phyloP scores from a whole-genome alignment of 2,329 filamentous ascomycete genomes.

The Immersiporthe knoxdaviesiana region DNA sequence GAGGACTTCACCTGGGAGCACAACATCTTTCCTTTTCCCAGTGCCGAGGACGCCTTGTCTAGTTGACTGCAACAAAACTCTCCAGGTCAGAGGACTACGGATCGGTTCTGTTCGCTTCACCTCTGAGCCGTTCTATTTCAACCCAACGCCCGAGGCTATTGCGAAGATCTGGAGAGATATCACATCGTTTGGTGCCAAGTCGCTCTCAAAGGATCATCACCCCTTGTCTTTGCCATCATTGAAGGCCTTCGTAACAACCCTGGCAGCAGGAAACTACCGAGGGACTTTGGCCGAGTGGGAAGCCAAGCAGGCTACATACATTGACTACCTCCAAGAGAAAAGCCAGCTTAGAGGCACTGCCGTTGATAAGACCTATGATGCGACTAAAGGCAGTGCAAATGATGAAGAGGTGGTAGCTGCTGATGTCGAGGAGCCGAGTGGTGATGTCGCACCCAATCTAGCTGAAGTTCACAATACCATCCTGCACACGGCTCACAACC shows the following conservation, averaged over 20 bases:
- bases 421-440: neutral
- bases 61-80: neutral
- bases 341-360: neutral
- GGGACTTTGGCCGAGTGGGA: neutral
- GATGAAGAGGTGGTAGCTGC: neutral
- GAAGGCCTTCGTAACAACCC: neutral
- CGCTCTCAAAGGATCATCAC: neutral
- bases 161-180: neutral
- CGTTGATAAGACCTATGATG: neutral
- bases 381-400: neutral
- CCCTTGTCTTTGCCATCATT: neutral
- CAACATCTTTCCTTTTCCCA: neutral
- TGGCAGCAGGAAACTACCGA: neutral
- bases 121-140: neutral
- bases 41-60: neutral
- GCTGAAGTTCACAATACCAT: neutral
- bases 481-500: neutral
- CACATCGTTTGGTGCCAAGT: neutral
- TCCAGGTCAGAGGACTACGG: neutral
- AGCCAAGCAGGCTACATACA: neutral
- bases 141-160: neutral
- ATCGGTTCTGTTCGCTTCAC: neutral
- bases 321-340: neutral
- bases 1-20: neutral
- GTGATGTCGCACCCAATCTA: neutral